phyloP scores from a whole-genome alignment of 305 asterid species.

The Fraxinus nigra region DNA sequence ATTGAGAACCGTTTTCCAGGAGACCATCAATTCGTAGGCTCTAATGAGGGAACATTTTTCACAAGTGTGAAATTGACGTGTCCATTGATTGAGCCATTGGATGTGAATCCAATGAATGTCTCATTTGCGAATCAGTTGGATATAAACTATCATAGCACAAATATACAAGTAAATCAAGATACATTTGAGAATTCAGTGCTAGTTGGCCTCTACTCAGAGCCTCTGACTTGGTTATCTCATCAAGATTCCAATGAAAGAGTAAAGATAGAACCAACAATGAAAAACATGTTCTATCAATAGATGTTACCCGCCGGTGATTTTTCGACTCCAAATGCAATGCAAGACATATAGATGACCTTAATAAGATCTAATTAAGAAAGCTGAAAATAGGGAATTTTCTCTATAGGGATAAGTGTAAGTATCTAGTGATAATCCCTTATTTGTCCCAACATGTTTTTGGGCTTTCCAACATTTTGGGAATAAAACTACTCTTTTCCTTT shows the following conservation, averaged over 20 bases:
- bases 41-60: background rate
- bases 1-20: constrained; percentile 17
- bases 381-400: background rate
- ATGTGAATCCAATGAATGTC: background rate
- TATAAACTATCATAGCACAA: background rate
- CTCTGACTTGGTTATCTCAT: background rate
- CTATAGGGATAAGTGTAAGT: background rate
- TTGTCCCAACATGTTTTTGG: background rate
- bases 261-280: background rate
- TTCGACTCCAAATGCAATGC: background rate
- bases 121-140: background rate
- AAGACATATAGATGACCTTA: background rate
- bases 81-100: background rate
- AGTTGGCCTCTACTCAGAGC: background rate
- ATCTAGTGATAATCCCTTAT: background rate
- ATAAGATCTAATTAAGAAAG: background rate
- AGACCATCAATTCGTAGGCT: constrained; percentile 2
- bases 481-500: background rate
- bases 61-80: background rate
- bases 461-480: background rate
- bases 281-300: background rate
- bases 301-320: background rate
- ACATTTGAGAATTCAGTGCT: background rate
- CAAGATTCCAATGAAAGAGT: background rate
- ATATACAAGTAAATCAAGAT: background rate